Evolutionary conservation across 768 basidiomycete species (phyloP), one percentile per base, ranked within the genome.

Genomic region (Cyclocybe aegerita): DNA sequence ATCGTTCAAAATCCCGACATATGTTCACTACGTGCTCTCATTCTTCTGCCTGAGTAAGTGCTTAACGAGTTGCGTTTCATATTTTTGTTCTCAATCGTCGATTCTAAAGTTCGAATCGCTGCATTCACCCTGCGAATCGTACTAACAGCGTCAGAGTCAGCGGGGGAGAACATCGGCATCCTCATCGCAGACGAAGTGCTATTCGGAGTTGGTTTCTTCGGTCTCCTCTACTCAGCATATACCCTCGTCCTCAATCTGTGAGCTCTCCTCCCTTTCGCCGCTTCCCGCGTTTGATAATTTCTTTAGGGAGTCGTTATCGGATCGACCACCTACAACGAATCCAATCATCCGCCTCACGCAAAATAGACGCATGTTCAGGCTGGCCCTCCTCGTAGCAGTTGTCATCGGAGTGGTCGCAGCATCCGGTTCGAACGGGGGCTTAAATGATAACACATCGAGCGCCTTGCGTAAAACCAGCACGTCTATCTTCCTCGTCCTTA

Each of bases 211-310:
- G 76, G 76, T 3, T 78, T 73, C 56, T 70, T 74, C 36, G 72
- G 69, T n/a, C 57, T 79, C 6, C 54, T 78, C 10, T 73, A 70
- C 43, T 70, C 73, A 1, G 65, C 72, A 0, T 77, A 74, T 45
- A 71, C 65, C 0, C 65, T 77, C 2, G 70, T 75, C 6, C 53
- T 74, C 11, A 74, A 77, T 48, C 61, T 73, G 77, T 77, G 48
- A 34, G 63, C 11, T 37, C 7, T 38, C 29, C 7, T 33, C 10
- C 17, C 31, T 14, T 30, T 16, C 29, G 8, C 36, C 31, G 11
- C 17, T 40, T 35, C 45, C 4, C 15, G 31, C 33, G 14, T 23
- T 37, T 15, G 9, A 39, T 46, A 9, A 17, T 48, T n/a, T 10
- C 1, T 4, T 17, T 49, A 67, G 67, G 8, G 58, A 67, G 35